phyloP scores from a whole-genome alignment of 2,329 filamentous ascomycete genomes.

The Neonectria neomacrospora region DNA sequence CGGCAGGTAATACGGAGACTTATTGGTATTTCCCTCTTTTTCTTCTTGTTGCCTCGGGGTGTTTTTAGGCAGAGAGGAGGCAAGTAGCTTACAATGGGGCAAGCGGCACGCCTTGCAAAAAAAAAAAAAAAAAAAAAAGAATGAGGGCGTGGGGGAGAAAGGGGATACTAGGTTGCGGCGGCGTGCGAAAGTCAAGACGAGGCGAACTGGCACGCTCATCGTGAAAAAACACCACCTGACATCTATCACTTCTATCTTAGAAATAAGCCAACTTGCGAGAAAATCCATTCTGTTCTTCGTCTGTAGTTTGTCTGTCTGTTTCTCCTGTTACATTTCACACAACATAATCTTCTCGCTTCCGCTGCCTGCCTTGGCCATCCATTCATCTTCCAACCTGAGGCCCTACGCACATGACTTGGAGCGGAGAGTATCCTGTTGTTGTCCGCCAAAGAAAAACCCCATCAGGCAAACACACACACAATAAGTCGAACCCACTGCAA shows the following conservation, averaged over 20 bases:
- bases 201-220: not conserved
- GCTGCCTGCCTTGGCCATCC: not conserved
- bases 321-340: not conserved
- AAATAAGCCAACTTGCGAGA: not conserved
- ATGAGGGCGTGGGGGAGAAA: not conserved
- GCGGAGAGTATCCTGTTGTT: not conserved
- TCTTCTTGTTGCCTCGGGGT: not conserved
- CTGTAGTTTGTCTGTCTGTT: not conserved
- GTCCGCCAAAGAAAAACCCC: not conserved
- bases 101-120: not conserved
- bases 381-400: not conserved
- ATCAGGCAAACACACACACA: not conserved
- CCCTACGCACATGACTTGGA: not conserved
- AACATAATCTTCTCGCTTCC: not conserved
- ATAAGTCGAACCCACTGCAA: not conserved
- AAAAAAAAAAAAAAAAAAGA: no score
- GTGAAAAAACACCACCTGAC: slow-evolving; percentile 3
- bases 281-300: not conserved
- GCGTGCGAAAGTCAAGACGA: not conserved
- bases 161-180: not conserved
- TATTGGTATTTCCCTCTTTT: not conserved
- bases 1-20: not conserved
- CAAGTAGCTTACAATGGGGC: not conserved
- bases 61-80: not conserved
- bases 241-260: not conserved